Evolutionary conservation across 352 stramenopile genomes (phyloP), one percentile per base, ranked within the genome.

Genomic region (Lagenidium giganteum): DNA sequence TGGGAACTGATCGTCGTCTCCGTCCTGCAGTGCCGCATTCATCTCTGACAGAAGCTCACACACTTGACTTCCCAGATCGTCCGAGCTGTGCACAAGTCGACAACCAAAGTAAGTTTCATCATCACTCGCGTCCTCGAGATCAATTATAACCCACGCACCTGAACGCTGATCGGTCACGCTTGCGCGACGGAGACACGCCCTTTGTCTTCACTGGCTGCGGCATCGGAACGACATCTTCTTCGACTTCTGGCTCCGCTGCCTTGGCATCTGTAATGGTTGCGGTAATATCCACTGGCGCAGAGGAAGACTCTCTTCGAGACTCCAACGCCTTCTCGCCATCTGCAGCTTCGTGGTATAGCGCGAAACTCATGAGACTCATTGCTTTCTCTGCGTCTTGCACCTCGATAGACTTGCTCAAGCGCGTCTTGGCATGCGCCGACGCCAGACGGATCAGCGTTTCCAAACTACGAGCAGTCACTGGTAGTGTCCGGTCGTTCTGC

Each of bases 401-500:
- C 46, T 96, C 84, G 23, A 97, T 89, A 8, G 72, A 75, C 54
- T 89, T 88, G 61, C 83, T 95, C 54, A 98, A 60, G 1, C 95
- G 84, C 17, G 87, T 70, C 67, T 99, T 99, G 4, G 97, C 96
- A 54, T 99, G 96, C 13, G 97, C 97, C 24, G 90, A 98, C 4
- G 95, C 85, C 13, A 99, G 60, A 70, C 97, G 96, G 76, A 99
- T 99, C n/a, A 99, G 78, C 22, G 97, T 99, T 64, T 99, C 97
- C 34, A 99, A 66, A 59, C 85, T 97, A 88, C 97, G 96, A 9
- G 96, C 96, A 12, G 97, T 99, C 22, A 99, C 95, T 8, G 93
- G 93, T 2, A 98, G 67, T 28, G 91, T 97, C 23, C 86, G 61
- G 55, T 62, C 82, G 41, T 96, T 97, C 67, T 98, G 90, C 54